These are phyloP conservation scores for Pseudogymnoascus sp. DNA, from an alignment of 2,329 filamentous ascomycete genomes.

Conservation along the genomic window DNA sequence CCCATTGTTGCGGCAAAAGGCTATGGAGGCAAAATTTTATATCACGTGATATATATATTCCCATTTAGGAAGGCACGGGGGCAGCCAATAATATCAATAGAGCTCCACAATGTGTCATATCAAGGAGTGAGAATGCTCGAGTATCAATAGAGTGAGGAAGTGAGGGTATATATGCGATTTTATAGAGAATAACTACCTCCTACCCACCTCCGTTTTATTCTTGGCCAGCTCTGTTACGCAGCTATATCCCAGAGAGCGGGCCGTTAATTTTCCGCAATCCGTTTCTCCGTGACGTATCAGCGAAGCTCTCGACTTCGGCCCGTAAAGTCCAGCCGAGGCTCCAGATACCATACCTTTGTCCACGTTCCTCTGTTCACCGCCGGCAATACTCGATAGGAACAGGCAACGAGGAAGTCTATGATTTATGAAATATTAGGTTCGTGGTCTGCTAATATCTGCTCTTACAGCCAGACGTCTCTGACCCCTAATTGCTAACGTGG, in stretches of 20 bases:
- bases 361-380: conserved; percentile 7
- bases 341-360: conserved; percentile 6
- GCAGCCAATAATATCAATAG: background rate
- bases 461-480: background rate
- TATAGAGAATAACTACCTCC: too few relatives aligned
- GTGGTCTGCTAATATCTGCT: background rate
- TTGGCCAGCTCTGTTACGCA: background rate
- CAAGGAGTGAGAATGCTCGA: background rate
- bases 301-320: conserved; percentile 4
- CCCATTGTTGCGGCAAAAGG: background rate
- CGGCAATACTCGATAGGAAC: background rate
- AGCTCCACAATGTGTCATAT: background rate
- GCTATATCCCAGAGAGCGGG: background rate
- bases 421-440: background rate
- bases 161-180: background rate
- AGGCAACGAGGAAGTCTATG: background rate
- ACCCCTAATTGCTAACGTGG: background rate
- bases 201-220: background rate
- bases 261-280: background rate
- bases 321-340: conserved; percentile 6
- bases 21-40: background rate
- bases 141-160: background rate
- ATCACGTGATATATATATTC: background rate
- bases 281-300: conserved; percentile 4
- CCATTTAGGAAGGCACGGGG: background rate